Conservation (phyloP, 352 stramenopile genomes). For the Pelagophyceae sp. region DNA sequence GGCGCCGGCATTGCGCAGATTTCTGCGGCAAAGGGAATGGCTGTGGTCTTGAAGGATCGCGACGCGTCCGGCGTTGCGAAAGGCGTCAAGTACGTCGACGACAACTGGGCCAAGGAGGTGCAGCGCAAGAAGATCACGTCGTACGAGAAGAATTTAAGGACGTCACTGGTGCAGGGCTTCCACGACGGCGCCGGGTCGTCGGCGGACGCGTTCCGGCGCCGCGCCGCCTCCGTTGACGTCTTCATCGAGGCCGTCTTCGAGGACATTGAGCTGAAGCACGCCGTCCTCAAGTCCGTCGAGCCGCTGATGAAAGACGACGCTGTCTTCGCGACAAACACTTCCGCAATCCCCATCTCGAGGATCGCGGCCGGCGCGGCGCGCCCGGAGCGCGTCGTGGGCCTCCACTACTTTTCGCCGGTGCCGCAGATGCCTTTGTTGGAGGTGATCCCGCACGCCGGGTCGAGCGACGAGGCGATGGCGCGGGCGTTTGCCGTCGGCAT, state of each 20-base stretch:
- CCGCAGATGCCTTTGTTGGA: constrained; percentile 94
- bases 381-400: constrained; percentile 74
- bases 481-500: constrained; percentile 86
- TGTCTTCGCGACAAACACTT: constrained; percentile 96
- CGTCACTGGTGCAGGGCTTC: constrained; percentile 60
- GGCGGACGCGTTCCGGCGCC: constrained; percentile 40
- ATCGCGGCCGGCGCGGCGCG: constrained; percentile 71
- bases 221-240: constrained; percentile 54
- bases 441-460: constrained; percentile 87
- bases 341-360: constrained; percentile 84
- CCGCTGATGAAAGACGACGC: constrained; percentile 78
- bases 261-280: constrained; percentile 90
- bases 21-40: constrained; percentile 81
- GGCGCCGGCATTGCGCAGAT: constrained; percentile 93
- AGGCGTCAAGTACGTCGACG: constrained; percentile 79
- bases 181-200: constrained; percentile 56
- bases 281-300: constrained; percentile 84
- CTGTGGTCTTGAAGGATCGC: constrained; percentile 90
- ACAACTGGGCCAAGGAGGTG: constrained; percentile 87
- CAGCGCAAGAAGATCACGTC: constrained; percentile 84
- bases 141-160: constrained; percentile 74
- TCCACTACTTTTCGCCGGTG: constrained; percentile 98
- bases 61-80: constrained; percentile 66
- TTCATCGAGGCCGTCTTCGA: constrained; percentile 98
- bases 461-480: constrained; percentile 69